Conservation (phyloP, 2,329 filamentous ascomycete genomes). For the Apiospora kogelbergensis region DNA sequence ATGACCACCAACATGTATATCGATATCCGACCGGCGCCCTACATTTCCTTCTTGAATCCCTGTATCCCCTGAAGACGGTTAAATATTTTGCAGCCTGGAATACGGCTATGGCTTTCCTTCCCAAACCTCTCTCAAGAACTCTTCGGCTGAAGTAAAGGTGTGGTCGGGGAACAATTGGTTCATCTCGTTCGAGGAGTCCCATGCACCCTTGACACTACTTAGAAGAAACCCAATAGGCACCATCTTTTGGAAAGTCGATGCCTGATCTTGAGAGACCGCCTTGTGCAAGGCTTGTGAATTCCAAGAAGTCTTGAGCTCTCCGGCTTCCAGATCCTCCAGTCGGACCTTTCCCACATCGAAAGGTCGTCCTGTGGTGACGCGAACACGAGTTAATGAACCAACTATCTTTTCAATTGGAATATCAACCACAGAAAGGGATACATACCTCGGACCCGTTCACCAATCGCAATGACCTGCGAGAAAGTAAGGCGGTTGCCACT, state of each 20-base stretch:
- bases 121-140: conserved; percentile 38
- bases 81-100: background rate
- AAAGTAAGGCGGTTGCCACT: conserved; percentile 36
- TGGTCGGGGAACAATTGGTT: conserved; percentile 46
- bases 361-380: conserved; percentile 24
- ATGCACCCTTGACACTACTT: conserved; percentile 40
- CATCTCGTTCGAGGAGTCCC: conserved; percentile 42
- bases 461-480: conserved; percentile 38
- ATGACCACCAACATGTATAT: background rate
- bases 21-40: background rate
- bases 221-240: conserved; percentile 43
- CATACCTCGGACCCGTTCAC: conserved; percentile 43
- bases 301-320: conserved; percentile 42
- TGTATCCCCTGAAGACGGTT: too few species aligned
- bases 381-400: conserved; percentile 18
- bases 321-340: conserved; percentile 46
- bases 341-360: conserved; percentile 46
- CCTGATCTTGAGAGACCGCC: conserved; percentile 34
- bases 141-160: conserved; percentile 38
- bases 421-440: too few species aligned
- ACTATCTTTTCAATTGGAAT: too few species aligned
- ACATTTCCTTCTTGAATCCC: background rate
- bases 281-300: conserved; percentile 27
- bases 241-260: conserved; percentile 32
- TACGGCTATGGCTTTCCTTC: conserved; percentile 31